Percentiles rank a stretch among this genome's conserved stretches.
phyloP scores from a whole-genome alignment of 139 green algal species.

The Chlamydomonas incerta region DNA sequence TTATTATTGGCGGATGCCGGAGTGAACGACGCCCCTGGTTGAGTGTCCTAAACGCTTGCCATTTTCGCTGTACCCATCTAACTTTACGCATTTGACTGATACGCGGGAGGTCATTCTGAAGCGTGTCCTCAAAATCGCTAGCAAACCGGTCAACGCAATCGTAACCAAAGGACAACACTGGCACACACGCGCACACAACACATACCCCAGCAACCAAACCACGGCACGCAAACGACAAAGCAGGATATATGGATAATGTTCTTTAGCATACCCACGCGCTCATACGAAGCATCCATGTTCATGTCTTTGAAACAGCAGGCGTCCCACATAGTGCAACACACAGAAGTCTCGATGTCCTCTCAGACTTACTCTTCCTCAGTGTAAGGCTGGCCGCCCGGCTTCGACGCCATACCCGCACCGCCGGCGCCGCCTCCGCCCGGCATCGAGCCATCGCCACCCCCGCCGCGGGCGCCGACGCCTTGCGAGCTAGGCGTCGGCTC shows the following conservation, averaged over 20 bases:
- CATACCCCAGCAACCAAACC: too few relatives aligned
- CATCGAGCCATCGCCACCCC: neutral
- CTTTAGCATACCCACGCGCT: too few relatives aligned
- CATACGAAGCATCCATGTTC: neutral
- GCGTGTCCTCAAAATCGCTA: too few relatives aligned
- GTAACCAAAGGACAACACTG: too few relatives aligned
- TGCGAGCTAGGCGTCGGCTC: conserved; percentile 16
- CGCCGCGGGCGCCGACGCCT: neutral
- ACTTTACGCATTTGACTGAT: too few relatives aligned
- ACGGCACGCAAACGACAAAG: neutral
- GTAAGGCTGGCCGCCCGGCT: conserved; percentile 36
- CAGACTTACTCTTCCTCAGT: conserved; percentile 45
- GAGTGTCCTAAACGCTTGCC: too few relatives aligned
- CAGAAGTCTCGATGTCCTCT: neutral
- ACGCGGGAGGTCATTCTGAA: too few relatives aligned
- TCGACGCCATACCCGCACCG: conserved; percentile 28
- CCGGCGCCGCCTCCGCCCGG: conserved; percentile 10
- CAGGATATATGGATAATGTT: neutral
- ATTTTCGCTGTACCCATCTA: too few relatives aligned
- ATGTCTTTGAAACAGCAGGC: neutral
- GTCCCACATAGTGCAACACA: neutral
- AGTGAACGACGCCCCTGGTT: too few relatives aligned
- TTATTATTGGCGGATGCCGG: too few relatives aligned
- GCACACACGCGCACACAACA: neutral
- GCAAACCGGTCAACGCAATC: too few relatives aligned